Base-by-base conservation (phyloP, 805 yeast species). In the Kuraishia cidri region DNA sequence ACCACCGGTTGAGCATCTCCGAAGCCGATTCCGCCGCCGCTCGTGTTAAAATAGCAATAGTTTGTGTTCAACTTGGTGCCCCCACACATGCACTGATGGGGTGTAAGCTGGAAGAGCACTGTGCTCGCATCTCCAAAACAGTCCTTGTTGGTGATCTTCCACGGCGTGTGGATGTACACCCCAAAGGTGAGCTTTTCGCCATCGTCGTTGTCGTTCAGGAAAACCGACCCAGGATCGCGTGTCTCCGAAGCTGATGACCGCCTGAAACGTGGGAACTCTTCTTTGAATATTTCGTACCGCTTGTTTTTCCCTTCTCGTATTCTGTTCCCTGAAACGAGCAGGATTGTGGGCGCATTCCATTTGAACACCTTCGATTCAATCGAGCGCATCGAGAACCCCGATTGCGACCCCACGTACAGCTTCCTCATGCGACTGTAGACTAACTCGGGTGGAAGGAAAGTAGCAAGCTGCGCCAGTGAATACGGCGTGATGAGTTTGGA, bases 361-460 rank as follows among this genome's bases (percentile, higher is more conserved):
- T 87, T 85, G 61, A 85, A 75, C 0, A 80, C 81, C 40, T 79
- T 84, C 35, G 79, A 70, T 54, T 88, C 95, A 37, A 90, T 69
- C 0, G 95, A 80, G 20, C 94, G 60, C 69, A 88, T 84, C 0
- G 95, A 84, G 50, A 83, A 90, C 2, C 97, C 97, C 31, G 76
- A 64, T 30, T 73, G 79, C 7, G 85, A 60, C 0, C 94, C 96
- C 6, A 68, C 62, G 45, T 79, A 88, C 8, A 88, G 64, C 43
- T 73, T 75, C 28, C 73, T 62, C 33, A 82, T 47, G 27, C 70
- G 66, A 4, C 69, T 57, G 15, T 58, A 60, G 0, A 73, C 56
- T 4, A 71, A 41, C 19, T 60, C 66, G 2, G 53, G 46, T 1
- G 61, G 60, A 1, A 67, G 35, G 9, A 62, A 41, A 1, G 62